Base-by-base conservation (phyloP, 176 grass and related monocot genomes). In the Puya raimondii region DNA sequence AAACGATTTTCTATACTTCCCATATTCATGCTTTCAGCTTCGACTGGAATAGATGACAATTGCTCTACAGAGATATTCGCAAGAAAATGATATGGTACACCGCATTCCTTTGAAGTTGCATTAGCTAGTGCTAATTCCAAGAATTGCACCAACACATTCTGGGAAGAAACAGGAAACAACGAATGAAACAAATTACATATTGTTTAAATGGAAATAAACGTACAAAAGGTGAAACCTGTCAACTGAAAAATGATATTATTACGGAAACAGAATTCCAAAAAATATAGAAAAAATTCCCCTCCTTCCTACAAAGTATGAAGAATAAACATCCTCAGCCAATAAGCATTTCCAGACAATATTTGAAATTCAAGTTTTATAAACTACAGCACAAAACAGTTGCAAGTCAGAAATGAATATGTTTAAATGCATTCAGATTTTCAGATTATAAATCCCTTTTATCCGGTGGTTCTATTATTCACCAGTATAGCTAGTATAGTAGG, bases 81-180 rank as follows among this genome's bases (percentile, higher is more conserved):
- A 63, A 68, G 26, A 49, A 48, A 53, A 70, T 63, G 61, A 48
- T 88, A 77, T 61, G 79, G 68, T 47, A 67, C 50, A 69, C 76
- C 82, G 63, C 65, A 73, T 66, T 85, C 81, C 50, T 54, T 80
- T 11, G 26, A 69, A 76, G 25, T 79, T 80, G 76, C 84, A 50
- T 74, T 85, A 72, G 73, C 79, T 64, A 97, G 74, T 63, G 84
- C 63, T 11, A 70, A 78, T 72, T 92, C 81, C 74, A 92, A 71
- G 57, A 92, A 85, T 72, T 70, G 84, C n/a, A 54, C 77, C 66
- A 83, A 61, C 27, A 73, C 73, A 76, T 90, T 86, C 94, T 97
- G 75, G 61, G 80, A 91, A 48, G 48, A 82, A 71, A 76, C 6
- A 67, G 71, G 63, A 53, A 69, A 50, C 72, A 70, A 81, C 51